These are phyloP conservation scores for Rubus parviflorus DNA, from an alignment of 306 rosid genomes.

Conservation along the genomic window DNA sequence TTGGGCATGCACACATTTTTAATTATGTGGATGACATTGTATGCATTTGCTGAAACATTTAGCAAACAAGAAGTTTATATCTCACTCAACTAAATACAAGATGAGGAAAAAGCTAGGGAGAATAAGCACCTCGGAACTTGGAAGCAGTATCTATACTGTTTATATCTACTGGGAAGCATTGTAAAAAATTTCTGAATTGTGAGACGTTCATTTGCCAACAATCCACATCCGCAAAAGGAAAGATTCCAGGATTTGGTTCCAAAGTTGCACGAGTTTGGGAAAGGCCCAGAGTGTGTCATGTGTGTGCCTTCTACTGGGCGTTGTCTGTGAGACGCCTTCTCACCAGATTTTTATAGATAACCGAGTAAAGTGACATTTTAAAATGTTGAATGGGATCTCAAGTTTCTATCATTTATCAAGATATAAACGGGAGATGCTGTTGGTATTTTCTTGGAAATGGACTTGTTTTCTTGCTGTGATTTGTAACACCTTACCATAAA, in stretches of 20 bases:
- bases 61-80: not conserved
- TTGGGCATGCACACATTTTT: too few species aligned
- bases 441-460: too few species aligned
- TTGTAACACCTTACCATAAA: not conserved
- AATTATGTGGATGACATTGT: too few species aligned
- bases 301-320: not conserved
- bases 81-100: not conserved
- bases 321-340: not conserved
- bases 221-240: not conserved
- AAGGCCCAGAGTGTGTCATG: not conserved
- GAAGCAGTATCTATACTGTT: conserved; percentile 2
- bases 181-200: not conserved
- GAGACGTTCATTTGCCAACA: conserved; percentile 10
- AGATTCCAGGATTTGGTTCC: conserved; percentile 23
- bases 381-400: not conserved
- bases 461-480: not conserved
- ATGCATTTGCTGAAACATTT: not conserved
- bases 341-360: not conserved
- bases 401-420: not conserved
- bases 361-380: too few species aligned
- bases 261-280: not conserved
- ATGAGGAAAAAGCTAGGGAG: conserved; percentile 4
- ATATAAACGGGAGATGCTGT: not conserved
- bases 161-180: conserved; percentile 9
- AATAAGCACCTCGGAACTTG: conserved; percentile 14